Conservation (phyloP, 2,329 filamentous ascomycete genomes). For the Ambrosiella beaveri region DNA sequence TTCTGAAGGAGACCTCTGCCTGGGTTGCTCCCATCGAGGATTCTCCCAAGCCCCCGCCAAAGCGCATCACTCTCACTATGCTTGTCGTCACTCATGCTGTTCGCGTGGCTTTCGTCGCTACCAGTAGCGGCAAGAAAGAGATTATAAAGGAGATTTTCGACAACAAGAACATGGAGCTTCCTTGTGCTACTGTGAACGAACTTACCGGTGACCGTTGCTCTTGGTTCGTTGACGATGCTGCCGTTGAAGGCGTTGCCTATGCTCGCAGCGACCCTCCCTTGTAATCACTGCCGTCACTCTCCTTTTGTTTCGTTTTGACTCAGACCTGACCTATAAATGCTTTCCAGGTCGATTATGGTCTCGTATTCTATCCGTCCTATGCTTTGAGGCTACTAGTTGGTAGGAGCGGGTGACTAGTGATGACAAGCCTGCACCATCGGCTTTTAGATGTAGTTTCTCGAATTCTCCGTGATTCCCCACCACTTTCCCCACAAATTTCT, state of each 20-base stretch:
- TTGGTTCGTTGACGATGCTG: conserved; percentile 85
- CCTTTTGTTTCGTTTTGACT: not conserved
- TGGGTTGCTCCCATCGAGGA: conserved; percentile 89
- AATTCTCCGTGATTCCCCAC: too few relatives aligned
- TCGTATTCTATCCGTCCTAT: not conserved
- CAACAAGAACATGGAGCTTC: conserved; percentile 58
- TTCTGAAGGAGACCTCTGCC: conserved; percentile 70
- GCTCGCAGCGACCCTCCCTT: conserved; percentile 50
- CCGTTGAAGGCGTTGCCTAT: conserved; percentile 71
- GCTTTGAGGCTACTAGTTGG: not conserved
- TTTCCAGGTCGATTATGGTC: not conserved
- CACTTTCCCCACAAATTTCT: too few relatives aligned
- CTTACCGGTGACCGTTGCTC: conserved; percentile 69
- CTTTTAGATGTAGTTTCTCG: too few relatives aligned
- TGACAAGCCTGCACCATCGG: too few relatives aligned
- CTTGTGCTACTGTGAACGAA: conserved; percentile 77
- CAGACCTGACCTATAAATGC: not conserved
- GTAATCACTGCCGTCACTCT: conserved; percentile 17
- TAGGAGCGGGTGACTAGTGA: too few relatives aligned
- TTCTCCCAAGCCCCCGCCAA: conserved; percentile 84
- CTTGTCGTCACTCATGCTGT: conserved; percentile 78
- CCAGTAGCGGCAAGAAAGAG: conserved; percentile 74
- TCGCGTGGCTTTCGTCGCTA: conserved; percentile 81
- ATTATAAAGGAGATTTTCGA: conserved; percentile 90
- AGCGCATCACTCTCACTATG: conserved; percentile 79